These are phyloP conservation scores for Eucalyptus brandiana DNA, from an alignment of 345 rosid species.

Conservation along the genomic window DNA sequence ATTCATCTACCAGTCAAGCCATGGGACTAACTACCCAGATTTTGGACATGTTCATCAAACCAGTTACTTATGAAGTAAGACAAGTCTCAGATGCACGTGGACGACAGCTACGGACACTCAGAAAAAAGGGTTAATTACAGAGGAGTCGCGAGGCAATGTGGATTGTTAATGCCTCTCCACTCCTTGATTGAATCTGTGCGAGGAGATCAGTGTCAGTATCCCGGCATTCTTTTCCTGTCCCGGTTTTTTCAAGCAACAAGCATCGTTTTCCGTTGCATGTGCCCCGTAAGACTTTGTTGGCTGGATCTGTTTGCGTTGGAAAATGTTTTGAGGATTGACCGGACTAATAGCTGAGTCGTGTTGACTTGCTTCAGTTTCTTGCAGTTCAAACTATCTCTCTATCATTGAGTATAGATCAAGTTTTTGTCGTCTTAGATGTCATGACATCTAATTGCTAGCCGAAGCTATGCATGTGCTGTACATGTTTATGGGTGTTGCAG, in stretches of 20 bases:
- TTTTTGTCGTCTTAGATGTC: background rate
- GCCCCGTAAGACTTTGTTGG: background rate
- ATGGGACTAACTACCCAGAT: background rate
- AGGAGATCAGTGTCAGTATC: background rate
- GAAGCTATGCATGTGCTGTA: background rate
- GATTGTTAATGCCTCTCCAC: background rate
- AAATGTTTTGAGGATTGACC: background rate
- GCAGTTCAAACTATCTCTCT: background rate
- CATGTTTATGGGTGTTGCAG: background rate
- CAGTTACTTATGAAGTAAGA: background rate
- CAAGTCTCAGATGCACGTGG: background rate
- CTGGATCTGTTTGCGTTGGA: background rate
- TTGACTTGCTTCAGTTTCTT: background rate
- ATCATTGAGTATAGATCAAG: background rate
- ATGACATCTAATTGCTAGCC: background rate
- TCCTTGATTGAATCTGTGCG: background rate
- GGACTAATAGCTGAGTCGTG: background rate
- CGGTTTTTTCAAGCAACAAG: background rate
- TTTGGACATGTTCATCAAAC: background rate
- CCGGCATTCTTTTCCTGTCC: background rate
- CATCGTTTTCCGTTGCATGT: background rate
- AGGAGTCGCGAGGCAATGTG: background rate
- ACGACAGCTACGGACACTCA: background rate
- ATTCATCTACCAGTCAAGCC: background rate
- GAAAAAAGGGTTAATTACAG: background rate